phyloP scores from a whole-genome alignment of 306 rosid species.

The Fagus sylvatica region DNA sequence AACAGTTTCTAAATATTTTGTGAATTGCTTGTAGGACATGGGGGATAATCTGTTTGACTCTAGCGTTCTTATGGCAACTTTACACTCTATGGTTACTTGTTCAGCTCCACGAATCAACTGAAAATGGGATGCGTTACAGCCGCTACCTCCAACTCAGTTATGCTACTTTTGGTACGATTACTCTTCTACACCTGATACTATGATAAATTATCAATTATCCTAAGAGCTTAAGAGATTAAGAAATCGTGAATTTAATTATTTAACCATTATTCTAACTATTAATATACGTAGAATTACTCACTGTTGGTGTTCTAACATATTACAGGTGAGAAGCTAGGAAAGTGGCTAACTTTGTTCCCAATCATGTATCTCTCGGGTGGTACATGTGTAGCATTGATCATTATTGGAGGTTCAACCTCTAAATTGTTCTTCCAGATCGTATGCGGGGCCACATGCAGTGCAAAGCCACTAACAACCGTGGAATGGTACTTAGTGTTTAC shows the following conservation, averaged over 20 bases:
- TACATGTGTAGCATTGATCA: conserved; percentile 51
- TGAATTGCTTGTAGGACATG: conserved; percentile 46
- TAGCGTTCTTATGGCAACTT: conserved; percentile 59
- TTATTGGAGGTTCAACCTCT: conserved; percentile 55
- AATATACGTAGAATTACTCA: not conserved
- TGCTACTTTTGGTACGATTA: conserved; percentile 48
- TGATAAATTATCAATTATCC: too few relatives aligned
- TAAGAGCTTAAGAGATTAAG: too few relatives aligned
- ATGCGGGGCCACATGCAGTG: conserved; percentile 43
- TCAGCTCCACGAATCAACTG: conserved; percentile 51
- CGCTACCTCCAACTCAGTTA: conserved; percentile 53
- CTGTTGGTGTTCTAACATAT: not conserved
- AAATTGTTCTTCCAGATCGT: conserved; percentile 42
- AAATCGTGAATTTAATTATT: not conserved
- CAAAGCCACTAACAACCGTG: conserved; percentile 45
- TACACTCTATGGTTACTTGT: conserved; percentile 62
- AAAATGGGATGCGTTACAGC: conserved; percentile 47
- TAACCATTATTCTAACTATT: not conserved
- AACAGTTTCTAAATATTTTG: too few relatives aligned
- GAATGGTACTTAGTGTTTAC: conserved; percentile 61
- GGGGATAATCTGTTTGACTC: conserved; percentile 53
- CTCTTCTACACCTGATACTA: too few relatives aligned
- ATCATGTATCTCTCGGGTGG: conserved; percentile 58
- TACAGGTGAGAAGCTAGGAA: conserved; percentile 54
- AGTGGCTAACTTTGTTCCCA: conserved; percentile 41